These are phyloP conservation scores for Fusarium anguioides DNA, from an alignment of 2,329 filamentous ascomycete genomes.

Conservation along the genomic window DNA sequence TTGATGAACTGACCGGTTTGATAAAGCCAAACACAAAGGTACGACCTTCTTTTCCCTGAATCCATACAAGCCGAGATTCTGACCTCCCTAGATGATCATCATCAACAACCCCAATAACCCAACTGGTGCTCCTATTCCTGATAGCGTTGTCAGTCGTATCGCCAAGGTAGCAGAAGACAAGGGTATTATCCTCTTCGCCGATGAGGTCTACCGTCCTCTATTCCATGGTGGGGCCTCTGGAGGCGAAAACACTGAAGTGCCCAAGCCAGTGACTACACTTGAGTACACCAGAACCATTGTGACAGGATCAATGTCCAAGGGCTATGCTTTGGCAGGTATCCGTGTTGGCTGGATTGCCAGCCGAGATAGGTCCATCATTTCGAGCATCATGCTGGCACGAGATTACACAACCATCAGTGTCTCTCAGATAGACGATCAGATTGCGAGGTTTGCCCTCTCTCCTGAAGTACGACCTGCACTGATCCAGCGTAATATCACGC, in stretches of 20 bases:
- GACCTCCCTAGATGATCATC: constrained; percentile 55
- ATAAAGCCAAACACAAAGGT: constrained; percentile 78
- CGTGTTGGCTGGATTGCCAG: constrained; percentile 86
- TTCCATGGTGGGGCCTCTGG: constrained; percentile 73
- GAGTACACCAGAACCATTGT: constrained; percentile 77
- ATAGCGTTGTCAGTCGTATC: constrained; percentile 67
- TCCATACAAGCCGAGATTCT: rapidly evolving
- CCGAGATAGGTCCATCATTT: constrained; percentile 69
- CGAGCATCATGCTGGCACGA: constrained; percentile 70
- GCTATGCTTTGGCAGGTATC: constrained; percentile 84
- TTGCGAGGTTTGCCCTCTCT: constrained; percentile 80
- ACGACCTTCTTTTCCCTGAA: not conserved
- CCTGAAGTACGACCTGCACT: constrained; percentile 53
- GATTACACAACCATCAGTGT: constrained; percentile 91
- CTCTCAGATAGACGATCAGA: constrained; percentile 80
- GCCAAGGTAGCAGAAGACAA: constrained; percentile 71
- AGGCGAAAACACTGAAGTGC: constrained; percentile 58
- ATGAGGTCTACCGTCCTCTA: constrained; percentile 87
- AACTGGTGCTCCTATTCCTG: constrained; percentile 76
- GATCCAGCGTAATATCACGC: constrained; percentile 65
- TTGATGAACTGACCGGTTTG: constrained; percentile 72
- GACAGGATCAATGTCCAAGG: constrained; percentile 87
- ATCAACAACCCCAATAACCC: constrained; percentile 85
- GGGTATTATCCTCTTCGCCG: constrained; percentile 74
- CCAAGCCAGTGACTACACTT: constrained; percentile 73